These are phyloP conservation scores for Paraphysoderma sedebokerense DNA, from an alignment of 371 early-diverging fungal species.

Conservation along the genomic window DNA sequence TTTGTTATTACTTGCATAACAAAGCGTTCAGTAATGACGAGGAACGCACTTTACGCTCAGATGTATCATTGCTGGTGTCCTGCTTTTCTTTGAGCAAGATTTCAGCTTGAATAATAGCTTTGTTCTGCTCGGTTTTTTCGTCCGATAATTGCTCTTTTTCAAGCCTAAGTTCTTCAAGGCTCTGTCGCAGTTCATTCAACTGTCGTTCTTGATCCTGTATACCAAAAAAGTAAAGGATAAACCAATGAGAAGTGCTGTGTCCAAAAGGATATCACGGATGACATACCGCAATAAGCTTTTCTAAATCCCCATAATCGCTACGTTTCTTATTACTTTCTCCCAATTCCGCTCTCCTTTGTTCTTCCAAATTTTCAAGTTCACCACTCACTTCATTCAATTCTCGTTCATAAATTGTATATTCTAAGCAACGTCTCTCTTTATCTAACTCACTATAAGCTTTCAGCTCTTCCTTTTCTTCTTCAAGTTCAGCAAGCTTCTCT, in stretches of 20 bases:
- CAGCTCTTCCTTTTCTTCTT: conserved; percentile 85
- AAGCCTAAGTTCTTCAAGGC: no score
- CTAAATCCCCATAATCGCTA: conserved; percentile 7
- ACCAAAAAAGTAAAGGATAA: no score
- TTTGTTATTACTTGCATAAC: no score
- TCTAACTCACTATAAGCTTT: conserved; percentile 71
- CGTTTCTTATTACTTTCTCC: not conserved
- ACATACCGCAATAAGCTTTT: conserved; percentile 9
- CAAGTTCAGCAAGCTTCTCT: conserved; percentile 72
- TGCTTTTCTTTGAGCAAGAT: no score
- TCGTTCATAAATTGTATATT: conserved; percentile 77
- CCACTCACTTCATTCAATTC: conserved; percentile 66
- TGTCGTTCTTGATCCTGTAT: no score
- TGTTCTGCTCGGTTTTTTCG: no score
- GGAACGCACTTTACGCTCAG: no score
- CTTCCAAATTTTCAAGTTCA: conserved; percentile 40
- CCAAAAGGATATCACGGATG: not conserved
- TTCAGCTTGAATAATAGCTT: no score
- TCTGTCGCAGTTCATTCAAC: no score
- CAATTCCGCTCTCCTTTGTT: not conserved
- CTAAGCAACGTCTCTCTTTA: conserved; percentile 65
- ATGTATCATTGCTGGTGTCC: no score
- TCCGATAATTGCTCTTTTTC: no score
- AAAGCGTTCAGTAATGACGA: no score
- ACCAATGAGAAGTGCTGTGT: not conserved